These are phyloP conservation scores for Puccinia novopanici DNA, from an alignment of 1,284 basidiomycete genomes.

Conservation along the genomic window DNA sequence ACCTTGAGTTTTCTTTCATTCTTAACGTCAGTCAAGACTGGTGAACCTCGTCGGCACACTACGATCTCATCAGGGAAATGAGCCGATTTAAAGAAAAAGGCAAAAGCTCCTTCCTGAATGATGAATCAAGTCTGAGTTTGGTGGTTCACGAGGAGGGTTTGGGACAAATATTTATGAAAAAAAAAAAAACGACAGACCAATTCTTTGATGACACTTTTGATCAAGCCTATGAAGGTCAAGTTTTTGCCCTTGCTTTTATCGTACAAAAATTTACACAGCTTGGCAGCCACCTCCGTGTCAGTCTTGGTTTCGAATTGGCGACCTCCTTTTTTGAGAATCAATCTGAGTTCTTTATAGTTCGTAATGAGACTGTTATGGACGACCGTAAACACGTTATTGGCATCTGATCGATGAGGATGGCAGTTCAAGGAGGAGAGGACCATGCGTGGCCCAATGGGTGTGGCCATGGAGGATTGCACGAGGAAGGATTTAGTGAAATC, in stretches of 20 bases:
- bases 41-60: conserved; percentile 92
- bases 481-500: conserved; percentile 80
- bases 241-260: conserved; percentile 88
- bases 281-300: conserved; percentile 96
- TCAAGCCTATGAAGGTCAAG: conserved; percentile 82
- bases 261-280: conserved; percentile 94
- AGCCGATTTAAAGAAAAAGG: conserved; percentile 98
- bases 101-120: conserved; percentile 83
- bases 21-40: conserved; percentile 96
- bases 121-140: too few species aligned
- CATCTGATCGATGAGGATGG: conserved; percentile 90
- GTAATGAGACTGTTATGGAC: conserved; percentile 99
- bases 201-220: conserved; percentile 97
- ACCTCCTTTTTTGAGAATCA: conserved; percentile 92
- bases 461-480: conserved; percentile 96
- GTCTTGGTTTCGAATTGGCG: conserved; percentile 95
- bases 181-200: conserved; percentile 61
- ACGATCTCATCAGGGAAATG: conserved; percentile 98
- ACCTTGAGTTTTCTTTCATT: conserved; percentile 99
- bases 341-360: conserved; percentile 77
- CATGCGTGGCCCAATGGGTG: conserved; percentile 99
- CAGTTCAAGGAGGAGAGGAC: conserved; percentile 73
- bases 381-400: conserved; percentile 79
- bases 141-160: neutral
- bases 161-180: neutral